Base-by-base conservation (phyloP, 768 basidiomycete species). In the Rhodotorula sphaerocarpa region DNA sequence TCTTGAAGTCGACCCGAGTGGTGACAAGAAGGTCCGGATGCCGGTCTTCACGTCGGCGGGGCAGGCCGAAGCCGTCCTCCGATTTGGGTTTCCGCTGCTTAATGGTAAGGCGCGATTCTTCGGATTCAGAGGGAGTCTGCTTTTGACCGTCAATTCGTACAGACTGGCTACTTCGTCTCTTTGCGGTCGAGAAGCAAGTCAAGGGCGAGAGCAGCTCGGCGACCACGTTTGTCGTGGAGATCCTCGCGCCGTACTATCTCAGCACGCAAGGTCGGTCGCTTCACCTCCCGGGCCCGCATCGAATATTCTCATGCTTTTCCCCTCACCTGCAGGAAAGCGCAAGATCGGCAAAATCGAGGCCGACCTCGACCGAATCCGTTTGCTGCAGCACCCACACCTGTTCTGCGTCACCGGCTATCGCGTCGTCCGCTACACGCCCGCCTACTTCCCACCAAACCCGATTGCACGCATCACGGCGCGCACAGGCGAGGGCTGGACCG, bases 221-320 rank as follows among this genome's bases (percentile, higher is more conserved):
- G 16, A 64, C 56, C 44, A 61, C 61, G 0, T 57, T 57, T 28
- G 61, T 63, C 31, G 59, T 53, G 36, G 58, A 69, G 36, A 52
- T 69, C 3, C 61, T 69, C 30, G 63, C 61, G 23, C 61, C 68
- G 0, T 69, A 65, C 64, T 66, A 63, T 27, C 61, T 63, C 50
- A 63, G 61, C 0, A 55, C 68, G 2, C 68, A 66, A 48, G 68
- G 63, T 59, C 7, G 12, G 55, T 36, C 16, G n/a, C n/a, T n/a
- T 2, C 30, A 6, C 16, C 12, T 10, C 3, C n/a, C 18, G 5
- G 11, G 27, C 42, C 12, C 15, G 3, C 46, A 9, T 31, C 3
- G 5, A 3, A 1, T 20, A 20, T 7, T 2, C 41, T 18, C 14
- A 2, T 9, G 15, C 51, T 47, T 21, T 47, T 42, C 3, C 3